These are phyloP conservation scores for Cordyceps cicadae DNA, from an alignment of 2,329 filamentous ascomycete genomes.

Conservation along the genomic window DNA sequence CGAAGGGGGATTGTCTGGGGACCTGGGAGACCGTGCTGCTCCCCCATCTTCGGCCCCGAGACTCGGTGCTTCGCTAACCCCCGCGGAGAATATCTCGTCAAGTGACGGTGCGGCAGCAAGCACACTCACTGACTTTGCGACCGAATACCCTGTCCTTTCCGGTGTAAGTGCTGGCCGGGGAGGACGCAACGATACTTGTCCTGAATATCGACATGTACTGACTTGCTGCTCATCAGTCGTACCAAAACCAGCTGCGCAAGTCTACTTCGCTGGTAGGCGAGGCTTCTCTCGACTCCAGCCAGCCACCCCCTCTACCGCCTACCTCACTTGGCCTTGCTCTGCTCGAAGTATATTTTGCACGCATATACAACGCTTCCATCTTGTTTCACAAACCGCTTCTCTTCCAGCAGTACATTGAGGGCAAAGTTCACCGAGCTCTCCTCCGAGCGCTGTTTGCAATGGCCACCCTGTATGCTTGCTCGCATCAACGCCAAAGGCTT, in stretches of 20 bases:
- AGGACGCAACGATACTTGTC: no score
- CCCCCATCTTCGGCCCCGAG: neutral
- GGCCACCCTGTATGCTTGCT: constrained; percentile 1
- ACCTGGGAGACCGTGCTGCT: neutral
- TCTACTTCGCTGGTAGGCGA: neutral
- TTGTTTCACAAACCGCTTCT: constrained; percentile 1
- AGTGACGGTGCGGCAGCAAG: neutral
- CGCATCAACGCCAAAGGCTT: no score
- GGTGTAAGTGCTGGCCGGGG: neutral
- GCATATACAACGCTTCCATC: neutral
- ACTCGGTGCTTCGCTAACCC: no score
- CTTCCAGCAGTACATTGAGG: constrained; percentile 1
- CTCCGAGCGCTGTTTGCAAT: constrained; percentile 1
- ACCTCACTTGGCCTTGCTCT: constrained; percentile 1
- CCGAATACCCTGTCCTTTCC: neutral
- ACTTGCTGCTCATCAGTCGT: neutral
- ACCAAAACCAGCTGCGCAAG: constrained; percentile 2
- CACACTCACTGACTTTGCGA: neutral
- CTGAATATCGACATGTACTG: neutral
- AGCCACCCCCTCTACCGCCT: neutral
- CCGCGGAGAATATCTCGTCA: neutral
- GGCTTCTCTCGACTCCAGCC: neutral
- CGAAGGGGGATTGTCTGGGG: neutral
- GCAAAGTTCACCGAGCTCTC: neutral
- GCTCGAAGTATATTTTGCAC: constrained; percentile 2